Evolutionary conservation across 495 filamentous ascomycete species (phyloP), one percentile per base, ranked within the genome.

Genomic region (Neurospora sp.): DNA sequence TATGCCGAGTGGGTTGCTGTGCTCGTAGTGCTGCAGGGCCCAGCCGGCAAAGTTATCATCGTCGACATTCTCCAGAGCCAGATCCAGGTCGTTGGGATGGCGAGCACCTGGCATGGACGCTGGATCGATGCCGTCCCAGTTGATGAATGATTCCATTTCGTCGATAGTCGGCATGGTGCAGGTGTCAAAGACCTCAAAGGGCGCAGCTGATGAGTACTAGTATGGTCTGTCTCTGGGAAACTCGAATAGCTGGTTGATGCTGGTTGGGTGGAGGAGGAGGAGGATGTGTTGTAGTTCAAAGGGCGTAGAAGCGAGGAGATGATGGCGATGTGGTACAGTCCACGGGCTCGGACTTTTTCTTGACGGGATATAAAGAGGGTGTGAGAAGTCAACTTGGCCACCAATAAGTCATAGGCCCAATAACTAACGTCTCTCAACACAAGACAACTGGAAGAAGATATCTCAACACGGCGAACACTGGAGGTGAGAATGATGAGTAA

Each of bases 11-110:
- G 76, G 69, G 72, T 78, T 74, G 76, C 76, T 80, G 73, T 82
- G 79, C 69, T 81, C 80, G 71, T 79, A 87, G 72, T 87, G 84
- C 72, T 86, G 80, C 16, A 87, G 76, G 54, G 85, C 85, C 83
- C 84, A 86, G 76, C 82, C 84, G 8, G 84, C 84, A 79, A 84
- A 85, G 76, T 85, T 83, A 72, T 87, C 85, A 12, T 82, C 84
- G 0, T 82, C 80, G 41, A 83, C 80, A 72, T 86, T 83, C 38
- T 81, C 84, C 54, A 87, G 77, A 10, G 80, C 82, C 27, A 86
- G 77, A 72, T 84, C 83, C 73, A 86, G 76, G 71, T 82, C 81
- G 10, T 77, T 69, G 27, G 81, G 79, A 11, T 77, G 76, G 40
- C 82, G 77, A 62, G 75, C 75, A 37, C 75, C 73, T n/a, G 69